These are phyloP conservation scores for Pseudomassariella vexata DNA, from an alignment of 2,329 filamentous ascomycete species.

Conservation along the genomic window DNA sequence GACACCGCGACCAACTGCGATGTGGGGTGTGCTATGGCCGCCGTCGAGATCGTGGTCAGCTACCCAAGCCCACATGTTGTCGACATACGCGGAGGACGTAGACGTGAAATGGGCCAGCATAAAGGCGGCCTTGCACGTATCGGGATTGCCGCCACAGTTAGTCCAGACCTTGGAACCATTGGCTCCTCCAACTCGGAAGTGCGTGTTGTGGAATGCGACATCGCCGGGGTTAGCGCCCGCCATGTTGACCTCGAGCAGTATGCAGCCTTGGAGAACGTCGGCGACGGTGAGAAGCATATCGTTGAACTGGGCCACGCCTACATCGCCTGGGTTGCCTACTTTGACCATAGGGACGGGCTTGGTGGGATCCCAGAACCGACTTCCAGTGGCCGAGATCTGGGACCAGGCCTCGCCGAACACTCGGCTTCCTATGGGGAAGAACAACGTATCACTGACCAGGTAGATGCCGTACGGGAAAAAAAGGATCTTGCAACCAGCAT, in stretches of 20 bases:
- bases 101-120: slow-evolving; percentile 42
- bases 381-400: slow-evolving; percentile 41
- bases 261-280: slow-evolving; percentile 53
- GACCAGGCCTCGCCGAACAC: slow-evolving; percentile 53
- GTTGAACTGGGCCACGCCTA: slow-evolving; percentile 55
- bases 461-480: slow-evolving; percentile 40
- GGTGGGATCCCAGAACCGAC: slow-evolving; percentile 32
- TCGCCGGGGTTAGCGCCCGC: slow-evolving; percentile 26
- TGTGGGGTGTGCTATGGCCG: slow-evolving; percentile 30
- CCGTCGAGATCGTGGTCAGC: slow-evolving; percentile 47
- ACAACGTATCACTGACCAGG: slow-evolving; percentile 37
- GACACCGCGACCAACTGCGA: slow-evolving; percentile 40
- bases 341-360: slow-evolving; percentile 52
- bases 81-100: slow-evolving; percentile 42
- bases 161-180: too few relatives aligned
- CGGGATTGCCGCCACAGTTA: slow-evolving; percentile 19
- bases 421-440: slow-evolving; percentile 39
- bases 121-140: slow-evolving; percentile 40
- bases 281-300: slow-evolving; percentile 61
- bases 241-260: slow-evolving; percentile 44
- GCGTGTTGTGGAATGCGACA: slow-evolving; percentile 27
- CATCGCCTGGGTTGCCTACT: slow-evolving; percentile 52
- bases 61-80: slow-evolving; percentile 43
- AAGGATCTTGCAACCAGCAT: too few relatives aligned
- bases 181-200: slow-evolving; percentile 30